A percentile compares a stretch with the other conserved stretches of the same genome.
phyloP scores from a whole-genome alignment of 495 filamentous ascomycete species.

The Pyrenopolyporus hunteri region DNA sequence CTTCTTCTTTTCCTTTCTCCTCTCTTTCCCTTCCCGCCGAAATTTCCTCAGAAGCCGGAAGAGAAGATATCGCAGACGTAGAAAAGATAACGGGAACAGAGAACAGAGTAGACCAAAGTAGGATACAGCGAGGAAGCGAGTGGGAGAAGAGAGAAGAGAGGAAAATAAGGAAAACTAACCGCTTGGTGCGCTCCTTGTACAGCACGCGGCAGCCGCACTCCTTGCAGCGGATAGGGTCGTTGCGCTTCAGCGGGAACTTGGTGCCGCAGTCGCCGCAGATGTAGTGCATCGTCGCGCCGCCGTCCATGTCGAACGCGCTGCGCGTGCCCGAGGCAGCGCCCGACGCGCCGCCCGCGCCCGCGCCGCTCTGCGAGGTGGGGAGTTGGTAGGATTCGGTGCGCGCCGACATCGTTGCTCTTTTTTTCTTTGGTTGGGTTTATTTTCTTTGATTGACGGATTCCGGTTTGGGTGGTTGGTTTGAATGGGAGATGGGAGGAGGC shows the following conservation, averaged over 20 bases:
- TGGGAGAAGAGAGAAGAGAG: neutral
- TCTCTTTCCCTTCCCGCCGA: too few relatives aligned
- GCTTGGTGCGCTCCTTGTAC: slow-evolving; percentile 97
- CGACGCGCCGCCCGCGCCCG: slow-evolving; percentile 37
- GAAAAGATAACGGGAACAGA: neutral
- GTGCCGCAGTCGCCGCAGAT: slow-evolving; percentile 91
- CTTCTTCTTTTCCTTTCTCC: neutral
- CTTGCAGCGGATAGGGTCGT: slow-evolving; percentile 90
- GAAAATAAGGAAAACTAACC: slow-evolving; percentile 60
- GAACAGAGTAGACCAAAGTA: too few relatives aligned
- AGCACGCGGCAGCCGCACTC: slow-evolving; percentile 95
- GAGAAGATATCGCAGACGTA: too few relatives aligned
- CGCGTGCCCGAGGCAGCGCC: slow-evolving; percentile 31
- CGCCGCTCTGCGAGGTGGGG: slow-evolving; percentile 47
- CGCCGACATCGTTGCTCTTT: slow-evolving; percentile 52
- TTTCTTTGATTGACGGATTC: neutral
- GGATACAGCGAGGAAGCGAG: too few relatives aligned
- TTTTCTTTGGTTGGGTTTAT: neutral
- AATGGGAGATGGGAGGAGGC: neutral
- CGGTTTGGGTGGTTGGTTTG: neutral
- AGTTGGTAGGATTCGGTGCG: slow-evolving; percentile 69
- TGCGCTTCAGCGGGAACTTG: slow-evolving; percentile 79
- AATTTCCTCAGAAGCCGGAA: too few relatives aligned
- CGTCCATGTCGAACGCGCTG: slow-evolving; percentile 42
- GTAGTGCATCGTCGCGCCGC: slow-evolving; percentile 69